A percentile compares a stretch with the other conserved stretches of the same genome.
These are phyloP conservation scores for Boletus mariae DNA, from an alignment of 1,284 basidiomycete species.

Conservation along the genomic window DNA sequence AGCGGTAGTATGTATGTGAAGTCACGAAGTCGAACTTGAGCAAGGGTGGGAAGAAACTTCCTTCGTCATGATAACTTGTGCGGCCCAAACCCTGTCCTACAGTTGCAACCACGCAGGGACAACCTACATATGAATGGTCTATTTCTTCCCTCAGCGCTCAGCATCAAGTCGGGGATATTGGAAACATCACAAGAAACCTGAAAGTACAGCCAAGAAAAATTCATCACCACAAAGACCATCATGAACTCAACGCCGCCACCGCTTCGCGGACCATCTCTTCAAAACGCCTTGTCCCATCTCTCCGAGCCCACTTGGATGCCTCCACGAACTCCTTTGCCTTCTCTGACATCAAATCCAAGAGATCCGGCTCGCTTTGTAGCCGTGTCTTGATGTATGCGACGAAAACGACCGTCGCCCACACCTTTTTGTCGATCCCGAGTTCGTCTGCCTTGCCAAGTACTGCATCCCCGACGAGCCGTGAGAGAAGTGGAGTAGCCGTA, in stretches of 20 bases:
- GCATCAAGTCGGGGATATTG: no score
- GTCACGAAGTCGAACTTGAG: no score
- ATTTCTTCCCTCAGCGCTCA: no score
- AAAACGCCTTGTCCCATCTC: constrained; percentile 6
- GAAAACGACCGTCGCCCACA: constrained; percentile 44
- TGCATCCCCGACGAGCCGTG: constrained; percentile 28
- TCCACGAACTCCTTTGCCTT: constrained; percentile 37
- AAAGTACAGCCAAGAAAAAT: not conserved
- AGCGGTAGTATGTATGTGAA: no score
- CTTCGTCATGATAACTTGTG: no score
- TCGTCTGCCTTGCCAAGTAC: constrained; percentile 28
- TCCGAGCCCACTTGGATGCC: not conserved
- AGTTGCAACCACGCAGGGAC: no score
- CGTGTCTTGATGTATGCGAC: constrained; percentile 38
- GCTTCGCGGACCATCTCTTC: constrained; percentile 22
- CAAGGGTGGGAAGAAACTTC: no score
- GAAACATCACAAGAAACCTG: not conserved
- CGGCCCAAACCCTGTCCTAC: no score
- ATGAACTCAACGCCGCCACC: constrained; percentile 5
- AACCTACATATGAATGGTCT: no score
- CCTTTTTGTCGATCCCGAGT: constrained; percentile 19
- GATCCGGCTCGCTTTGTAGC: constrained; percentile 31
- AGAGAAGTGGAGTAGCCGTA: constrained; percentile 24
- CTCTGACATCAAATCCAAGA: constrained; percentile 35
- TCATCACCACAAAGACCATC: not conserved